These are phyloP conservation scores for Tagetes patula DNA, from an alignment of 129 eudicot species.

Conservation along the genomic window DNA sequence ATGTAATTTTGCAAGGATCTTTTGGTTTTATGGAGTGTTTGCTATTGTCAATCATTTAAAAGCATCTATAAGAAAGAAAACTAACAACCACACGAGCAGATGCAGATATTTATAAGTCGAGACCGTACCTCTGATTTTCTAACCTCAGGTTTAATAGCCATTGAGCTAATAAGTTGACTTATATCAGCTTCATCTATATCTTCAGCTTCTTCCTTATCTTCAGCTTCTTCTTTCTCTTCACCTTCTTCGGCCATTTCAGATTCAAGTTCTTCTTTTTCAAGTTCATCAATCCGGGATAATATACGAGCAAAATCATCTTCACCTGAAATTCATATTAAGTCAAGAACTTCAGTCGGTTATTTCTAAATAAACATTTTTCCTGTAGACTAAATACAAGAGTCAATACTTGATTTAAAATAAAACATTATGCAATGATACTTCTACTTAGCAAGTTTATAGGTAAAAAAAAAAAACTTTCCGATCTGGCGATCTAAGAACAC, in stretches of 20 bases:
- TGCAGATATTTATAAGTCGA: conserved; percentile 5
- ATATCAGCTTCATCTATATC: conserved; percentile 20
- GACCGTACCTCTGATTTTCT: conserved; percentile 40
- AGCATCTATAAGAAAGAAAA: neutral
- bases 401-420: neutral
- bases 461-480: too few relatives aligned
- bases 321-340: conserved; percentile 28
- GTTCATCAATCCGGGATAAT: conserved; percentile 69
- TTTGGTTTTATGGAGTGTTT: conserved; percentile 14
- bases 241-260: conserved; percentile 48
- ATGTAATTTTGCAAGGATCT: conserved; percentile 13
- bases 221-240: conserved; percentile 45
- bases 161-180: conserved; percentile 24
- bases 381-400: neutral
- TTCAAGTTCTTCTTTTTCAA: conserved; percentile 79
- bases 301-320: conserved; percentile 77
- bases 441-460: neutral
- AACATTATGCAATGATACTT: neutral
- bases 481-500: neutral
- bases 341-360: conserved; percentile 7
- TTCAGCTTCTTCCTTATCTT: conserved; percentile 14
- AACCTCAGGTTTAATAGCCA: conserved; percentile 27
- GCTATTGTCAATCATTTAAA: conserved; percentile 18
- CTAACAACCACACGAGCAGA: conserved; percentile 3
- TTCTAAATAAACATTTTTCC: neutral